Evolutionary conservation across 768 basidiomycete species (phyloP).

Genomic region (Astraeus odoratus): DNA sequence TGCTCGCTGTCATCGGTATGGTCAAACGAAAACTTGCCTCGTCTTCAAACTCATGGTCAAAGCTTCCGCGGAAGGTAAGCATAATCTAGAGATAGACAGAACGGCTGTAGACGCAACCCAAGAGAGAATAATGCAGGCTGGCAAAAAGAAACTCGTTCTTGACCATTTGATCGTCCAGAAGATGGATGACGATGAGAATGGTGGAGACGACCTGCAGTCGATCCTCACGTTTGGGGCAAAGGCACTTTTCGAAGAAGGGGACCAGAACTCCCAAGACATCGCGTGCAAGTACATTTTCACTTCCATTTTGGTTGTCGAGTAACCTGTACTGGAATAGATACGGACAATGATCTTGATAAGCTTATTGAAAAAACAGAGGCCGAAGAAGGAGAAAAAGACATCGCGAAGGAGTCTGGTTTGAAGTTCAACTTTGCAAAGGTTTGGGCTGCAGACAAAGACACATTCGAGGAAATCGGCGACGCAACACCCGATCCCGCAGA

Average conservation of each 20-base stretch:
- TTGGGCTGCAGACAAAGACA: constrained; percentile 77
- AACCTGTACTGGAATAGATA: constrained; percentile 38
- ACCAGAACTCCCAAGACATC: constrained; percentile 55
- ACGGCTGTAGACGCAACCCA: constrained; percentile 10
- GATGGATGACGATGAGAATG: constrained; percentile 80
- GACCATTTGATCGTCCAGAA: constrained; percentile 96
- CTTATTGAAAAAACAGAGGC: constrained; percentile 82
- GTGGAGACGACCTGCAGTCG: constrained; percentile 74
- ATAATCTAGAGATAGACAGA: not conserved
- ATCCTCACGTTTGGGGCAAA: constrained; percentile 87
- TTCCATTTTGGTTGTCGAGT: not conserved
- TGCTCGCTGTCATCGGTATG: constrained; percentile 88
- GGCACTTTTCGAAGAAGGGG: constrained; percentile 68
- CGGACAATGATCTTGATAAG: constrained; percentile 76
- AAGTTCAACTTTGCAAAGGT: constrained; percentile 87
- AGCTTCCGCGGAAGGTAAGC: constrained; percentile 79
- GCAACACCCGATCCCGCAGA: constrained; percentile 39
- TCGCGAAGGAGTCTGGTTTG: constrained; percentile 43
- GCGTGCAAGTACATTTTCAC: constrained; percentile 40
- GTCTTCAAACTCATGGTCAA: constrained; percentile 97
- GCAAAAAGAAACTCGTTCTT: constrained; percentile 92
- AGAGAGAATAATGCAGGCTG: constrained; percentile 89
- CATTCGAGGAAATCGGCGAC: constrained; percentile 61
- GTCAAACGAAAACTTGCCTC: constrained; percentile 89
- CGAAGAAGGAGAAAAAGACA: constrained; percentile 52